These are phyloP conservation scores for Coriolopsis trogii DNA, from an alignment of 1,284 basidiomycete species.

Conservation along the genomic window DNA sequence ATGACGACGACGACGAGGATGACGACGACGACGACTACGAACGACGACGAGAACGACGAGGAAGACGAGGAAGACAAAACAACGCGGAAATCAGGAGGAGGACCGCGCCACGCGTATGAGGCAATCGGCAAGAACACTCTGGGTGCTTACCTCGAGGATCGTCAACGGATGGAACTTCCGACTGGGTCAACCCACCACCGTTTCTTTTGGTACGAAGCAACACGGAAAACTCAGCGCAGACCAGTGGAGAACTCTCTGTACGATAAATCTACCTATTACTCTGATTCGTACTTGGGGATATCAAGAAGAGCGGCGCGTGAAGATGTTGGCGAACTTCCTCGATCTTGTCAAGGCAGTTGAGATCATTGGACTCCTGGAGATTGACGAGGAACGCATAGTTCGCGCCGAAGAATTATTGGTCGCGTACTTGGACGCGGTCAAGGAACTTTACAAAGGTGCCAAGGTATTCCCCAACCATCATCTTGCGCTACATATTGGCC, in stretches of 20 bases:
- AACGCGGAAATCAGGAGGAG: neutral
- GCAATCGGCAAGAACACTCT: neutral
- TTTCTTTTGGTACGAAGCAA: slow-evolving; percentile 1
- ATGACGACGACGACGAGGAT: too few species aligned
- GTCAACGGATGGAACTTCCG: slow-evolving; percentile 1
- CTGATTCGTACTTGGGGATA: slow-evolving; percentile 11
- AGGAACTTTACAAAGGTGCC: slow-evolving; percentile 28
- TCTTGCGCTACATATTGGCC: slow-evolving; percentile 35
- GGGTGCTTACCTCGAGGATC: slow-evolving; percentile 2
- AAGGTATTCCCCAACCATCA: slow-evolving; percentile 37
- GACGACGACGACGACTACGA: too few species aligned
- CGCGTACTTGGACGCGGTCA: slow-evolving; percentile 28
- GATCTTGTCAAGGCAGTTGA: neutral
- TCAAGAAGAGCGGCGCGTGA: neutral
- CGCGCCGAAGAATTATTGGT: slow-evolving; percentile 16
- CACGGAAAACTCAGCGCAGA: slow-evolving; percentile 20
- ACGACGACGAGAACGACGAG: too few species aligned
- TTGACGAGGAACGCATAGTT: slow-evolving; percentile 24
- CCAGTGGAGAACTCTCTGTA: slow-evolving; percentile 15
- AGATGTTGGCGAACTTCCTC: neutral
- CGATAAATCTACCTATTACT: slow-evolving; percentile 14
- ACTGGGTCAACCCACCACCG: slow-evolving; percentile 13
- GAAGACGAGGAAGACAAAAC: too few species aligned
- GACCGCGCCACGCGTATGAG: neutral
- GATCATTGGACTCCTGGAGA: slow-evolving; percentile 9